Evolutionary conservation across 176 grass and related monocot genomes (phyloP).

Genomic region (Phoenix dactylifera): DNA sequence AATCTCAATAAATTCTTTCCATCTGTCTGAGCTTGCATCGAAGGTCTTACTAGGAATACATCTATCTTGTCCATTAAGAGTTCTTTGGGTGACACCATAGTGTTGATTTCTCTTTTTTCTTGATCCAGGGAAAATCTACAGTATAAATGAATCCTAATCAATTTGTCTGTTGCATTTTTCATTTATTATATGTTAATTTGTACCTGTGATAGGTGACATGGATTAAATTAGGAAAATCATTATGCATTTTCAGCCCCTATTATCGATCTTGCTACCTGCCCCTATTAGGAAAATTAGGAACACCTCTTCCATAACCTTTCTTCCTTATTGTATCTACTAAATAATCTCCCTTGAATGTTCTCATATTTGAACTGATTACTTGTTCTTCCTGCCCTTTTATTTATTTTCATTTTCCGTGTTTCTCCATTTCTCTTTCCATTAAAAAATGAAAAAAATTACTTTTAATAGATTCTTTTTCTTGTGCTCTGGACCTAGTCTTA

Average conservation of each 20-base stretch:
- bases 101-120: conserved; percentile 26
- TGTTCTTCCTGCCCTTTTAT: no score
- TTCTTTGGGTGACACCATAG: conserved; percentile 20
- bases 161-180: background rate
- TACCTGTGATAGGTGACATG: conserved; percentile 1
- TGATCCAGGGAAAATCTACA: background rate
- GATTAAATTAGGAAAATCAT: background rate
- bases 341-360: no score
- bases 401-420: no score
- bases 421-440: no score
- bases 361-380: no score
- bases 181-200: background rate
- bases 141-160: conserved; percentile 4
- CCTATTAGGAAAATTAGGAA: no score
- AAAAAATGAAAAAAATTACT: no score
- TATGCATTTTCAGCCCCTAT: background rate
- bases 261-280: no score
- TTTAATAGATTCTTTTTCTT: no score
- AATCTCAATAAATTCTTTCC: conserved; percentile 99
- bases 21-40: conserved; percentile 51
- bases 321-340: no score
- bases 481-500: no score
- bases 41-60: conserved; percentile 13
- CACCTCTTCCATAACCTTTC: no score
- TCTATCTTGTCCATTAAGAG: conserved; percentile 15